Conservation (phyloP, 169 alveolate species). For the Plasmodium blacklocki region DNA sequence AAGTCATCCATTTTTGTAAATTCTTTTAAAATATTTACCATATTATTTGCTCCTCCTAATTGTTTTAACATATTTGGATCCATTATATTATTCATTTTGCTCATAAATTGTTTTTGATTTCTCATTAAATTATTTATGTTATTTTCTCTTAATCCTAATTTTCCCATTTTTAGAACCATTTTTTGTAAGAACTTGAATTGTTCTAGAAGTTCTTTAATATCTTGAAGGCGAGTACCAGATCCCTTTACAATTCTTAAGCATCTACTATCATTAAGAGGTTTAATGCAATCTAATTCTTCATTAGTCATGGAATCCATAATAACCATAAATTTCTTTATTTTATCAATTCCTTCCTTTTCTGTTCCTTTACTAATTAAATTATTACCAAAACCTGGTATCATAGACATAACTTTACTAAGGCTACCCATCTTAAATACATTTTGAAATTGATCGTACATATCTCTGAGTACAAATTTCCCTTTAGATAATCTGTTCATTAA, state of each 20-base stretch:
- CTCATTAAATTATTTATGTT: slow-evolving; percentile 93
- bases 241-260: slow-evolving; percentile 96
- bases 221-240: slow-evolving; percentile 94
- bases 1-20: slow-evolving; percentile 75
- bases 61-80: slow-evolving; percentile 96
- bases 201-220: slow-evolving; percentile 93
- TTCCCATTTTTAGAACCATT: slow-evolving; percentile 98
- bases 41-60: slow-evolving; percentile 97
- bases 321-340: slow-evolving; percentile 95
- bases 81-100: slow-evolving; percentile 94
- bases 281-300: slow-evolving; percentile 95
- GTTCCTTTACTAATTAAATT: slow-evolving; percentile 94
- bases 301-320: slow-evolving; percentile 98
- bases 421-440: slow-evolving; percentile 97
- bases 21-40: slow-evolving; percentile 96
- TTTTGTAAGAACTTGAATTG: slow-evolving; percentile 96
- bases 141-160: slow-evolving; percentile 93
- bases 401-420: slow-evolving; percentile 94
- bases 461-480: slow-evolving; percentile 96
- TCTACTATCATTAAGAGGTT: slow-evolving; percentile 93
- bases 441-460: slow-evolving; percentile 97
- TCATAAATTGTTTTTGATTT: slow-evolving; percentile 95
- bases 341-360: slow-evolving; percentile 97
- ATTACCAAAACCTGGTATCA: slow-evolving; percentile 95
- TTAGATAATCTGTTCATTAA: slow-evolving; percentile 94